Evolutionary conservation across 2,329 filamentous ascomycete species (phyloP).

Genomic region (Oidium heveae): DNA sequence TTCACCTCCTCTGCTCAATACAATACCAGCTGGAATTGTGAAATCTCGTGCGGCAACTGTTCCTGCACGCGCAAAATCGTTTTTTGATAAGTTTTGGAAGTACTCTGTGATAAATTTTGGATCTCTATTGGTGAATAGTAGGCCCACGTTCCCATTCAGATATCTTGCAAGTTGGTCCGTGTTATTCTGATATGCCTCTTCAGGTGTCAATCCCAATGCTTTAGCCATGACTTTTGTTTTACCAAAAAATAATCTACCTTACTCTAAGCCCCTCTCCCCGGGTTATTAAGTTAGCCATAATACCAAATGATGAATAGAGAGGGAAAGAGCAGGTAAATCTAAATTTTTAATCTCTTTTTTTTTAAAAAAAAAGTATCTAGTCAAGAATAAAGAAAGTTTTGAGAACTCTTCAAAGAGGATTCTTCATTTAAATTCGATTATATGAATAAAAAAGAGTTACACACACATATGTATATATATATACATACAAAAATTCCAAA

Average conservation of each 20-base stretch:
- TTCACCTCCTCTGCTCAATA: constrained; percentile 62
- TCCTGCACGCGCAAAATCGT: constrained; percentile 82
- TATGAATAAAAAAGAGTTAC: no score
- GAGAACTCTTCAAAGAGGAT: not conserved
- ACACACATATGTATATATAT: no score
- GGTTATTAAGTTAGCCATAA: no score
- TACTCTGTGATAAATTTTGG: constrained; percentile 41
- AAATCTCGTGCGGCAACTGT: constrained; percentile 49
- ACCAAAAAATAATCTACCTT: constrained; percentile 74
- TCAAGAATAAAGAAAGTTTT: not conserved
- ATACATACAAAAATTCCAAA: no score
- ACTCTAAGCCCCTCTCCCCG: not conserved
- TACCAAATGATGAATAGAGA: no score
- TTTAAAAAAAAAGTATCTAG: no score
- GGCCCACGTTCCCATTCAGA: constrained; percentile 61
- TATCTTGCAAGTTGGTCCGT: constrained; percentile 43
- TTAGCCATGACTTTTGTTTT: constrained; percentile 99
- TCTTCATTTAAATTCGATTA: not conserved
- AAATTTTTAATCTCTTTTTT: no score
- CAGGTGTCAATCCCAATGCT: constrained; percentile 56
- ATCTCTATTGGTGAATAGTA: constrained; percentile 67
- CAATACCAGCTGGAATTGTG: constrained; percentile 56
- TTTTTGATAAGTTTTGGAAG: constrained; percentile 45
- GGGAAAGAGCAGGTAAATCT: no score
- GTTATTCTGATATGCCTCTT: constrained; percentile 59